Evolutionary conservation across 345 rosid species (phyloP), one percentile per base, ranked within the genome.

Genomic region (Pistacia atlantica): DNA sequence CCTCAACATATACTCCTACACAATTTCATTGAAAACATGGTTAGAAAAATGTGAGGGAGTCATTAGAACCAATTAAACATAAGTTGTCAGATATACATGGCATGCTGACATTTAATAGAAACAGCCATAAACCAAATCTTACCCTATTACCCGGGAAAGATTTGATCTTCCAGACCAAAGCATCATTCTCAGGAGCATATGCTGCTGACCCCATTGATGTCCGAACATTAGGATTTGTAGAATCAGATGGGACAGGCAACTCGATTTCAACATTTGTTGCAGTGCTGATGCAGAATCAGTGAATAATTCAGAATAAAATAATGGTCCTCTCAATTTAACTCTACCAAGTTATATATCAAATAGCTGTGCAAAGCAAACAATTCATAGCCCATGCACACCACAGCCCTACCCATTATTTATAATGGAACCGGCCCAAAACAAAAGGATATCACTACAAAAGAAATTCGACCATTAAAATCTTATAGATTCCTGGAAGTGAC

Each of bases 131-230:
- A 77, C 55, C 16, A 54, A 46, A 64, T 62, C 70, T 49, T 81
- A 88, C 95, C 89, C 86, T 89, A 80, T 83, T 85, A 71, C 95
- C 93, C 8, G 93, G 89, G 74, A 91, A 91, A 67, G 93, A 91
- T 80, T 83, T 89, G 65, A 91, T 88, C 84, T 89, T 91, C 97
- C 97, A 91, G 76, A 91, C 83, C 73, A 91, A 75, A 69, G 93
- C 91, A 82, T 91, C 93, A 71, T 85, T 87, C 81, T 91, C 97
- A 18, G 96, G 97, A 73, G 93, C 93, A 84, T 90, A 91, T 71
- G 89, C 28, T 12, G 93, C 97, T 78, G 97, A 87, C 9, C 96
- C 97, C 78, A 90, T 86, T 72, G 93, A 91, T 33, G 97, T 91
- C 80, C 91, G 85, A 48, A 90, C 80, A 25, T 77, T 88, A 64